These are phyloP conservation scores for Apiospora marii DNA, from an alignment of 2,329 filamentous ascomycete genomes.

Conservation along the genomic window DNA sequence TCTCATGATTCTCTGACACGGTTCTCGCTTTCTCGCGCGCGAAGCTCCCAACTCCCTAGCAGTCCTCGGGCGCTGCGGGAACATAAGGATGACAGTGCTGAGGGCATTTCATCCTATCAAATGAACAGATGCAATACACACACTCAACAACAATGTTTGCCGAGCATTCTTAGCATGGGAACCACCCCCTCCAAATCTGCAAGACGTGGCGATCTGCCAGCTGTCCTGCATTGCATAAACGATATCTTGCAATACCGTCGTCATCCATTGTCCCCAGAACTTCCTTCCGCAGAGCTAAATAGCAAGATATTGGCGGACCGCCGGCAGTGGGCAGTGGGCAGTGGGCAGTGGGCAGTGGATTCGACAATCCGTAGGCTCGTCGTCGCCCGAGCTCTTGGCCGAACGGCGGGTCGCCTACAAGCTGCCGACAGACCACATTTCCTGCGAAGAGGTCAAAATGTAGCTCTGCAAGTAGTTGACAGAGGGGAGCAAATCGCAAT, in stretches of 20 bases:
- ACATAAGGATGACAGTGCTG: background rate
- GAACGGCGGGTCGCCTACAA: too few relatives aligned
- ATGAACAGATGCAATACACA: background rate
- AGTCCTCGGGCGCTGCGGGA: too few relatives aligned
- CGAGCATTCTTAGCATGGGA: conserved; percentile 8
- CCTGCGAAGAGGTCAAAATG: too few relatives aligned
- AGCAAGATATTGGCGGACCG: background rate
- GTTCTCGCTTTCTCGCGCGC: background rate
- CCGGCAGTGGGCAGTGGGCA: background rate
- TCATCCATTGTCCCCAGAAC: background rate
- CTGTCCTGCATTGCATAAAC: conserved; percentile 49
- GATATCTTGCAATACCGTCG: conserved; percentile 29
- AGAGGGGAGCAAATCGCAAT: too few relatives aligned
- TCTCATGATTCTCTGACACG: conserved; percentile 6
- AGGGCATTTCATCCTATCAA: background rate
- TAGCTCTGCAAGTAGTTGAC: too few relatives aligned
- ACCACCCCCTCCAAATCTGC: conserved; percentile 10
- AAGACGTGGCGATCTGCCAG: conserved; percentile 36
- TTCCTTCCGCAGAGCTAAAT: background rate
- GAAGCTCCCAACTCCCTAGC: background rate
- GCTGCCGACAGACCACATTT: too few relatives aligned
- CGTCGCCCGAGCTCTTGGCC: background rate
- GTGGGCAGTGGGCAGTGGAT: conserved; percentile 2
- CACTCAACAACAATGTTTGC: background rate
- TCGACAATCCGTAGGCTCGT: background rate